Evolutionary conservation across 148 eudicot genomes (phyloP).

Genomic region (Chenopodium berlandieri): DNA sequence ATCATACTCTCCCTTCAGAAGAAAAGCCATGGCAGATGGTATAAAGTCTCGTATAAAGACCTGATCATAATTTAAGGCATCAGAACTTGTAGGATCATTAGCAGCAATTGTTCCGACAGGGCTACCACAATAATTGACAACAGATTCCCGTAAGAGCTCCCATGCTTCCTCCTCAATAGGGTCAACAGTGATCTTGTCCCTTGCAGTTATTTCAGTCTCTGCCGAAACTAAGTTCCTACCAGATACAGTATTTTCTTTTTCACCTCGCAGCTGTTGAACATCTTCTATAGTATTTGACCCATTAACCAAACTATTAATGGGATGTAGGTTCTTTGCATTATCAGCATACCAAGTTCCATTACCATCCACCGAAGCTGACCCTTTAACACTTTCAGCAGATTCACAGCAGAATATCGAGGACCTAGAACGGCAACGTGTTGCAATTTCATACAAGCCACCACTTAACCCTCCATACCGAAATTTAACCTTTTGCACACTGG

Average conservation of each 20-base stretch:
- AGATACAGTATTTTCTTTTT: conserved; percentile 20
- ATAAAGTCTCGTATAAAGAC: conserved; percentile 55
- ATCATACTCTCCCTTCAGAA: conserved; percentile 51
- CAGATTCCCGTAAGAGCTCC: conserved; percentile 53
- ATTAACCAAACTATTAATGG: conserved; percentile 29
- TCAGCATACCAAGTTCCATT: conserved; percentile 50
- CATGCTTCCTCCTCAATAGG: conserved; percentile 66
- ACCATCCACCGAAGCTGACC: conserved; percentile 32
- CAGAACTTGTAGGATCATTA: conserved; percentile 48
- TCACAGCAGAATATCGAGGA: conserved; percentile 36
- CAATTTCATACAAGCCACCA: conserved; percentile 9
- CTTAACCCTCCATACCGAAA: conserved; percentile 8
- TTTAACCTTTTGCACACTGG: conserved; percentile 14
- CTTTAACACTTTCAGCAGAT: conserved; percentile 44
- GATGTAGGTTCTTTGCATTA: conserved; percentile 31
- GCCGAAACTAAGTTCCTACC: conserved; percentile 21
- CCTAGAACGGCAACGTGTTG: conserved; percentile 3
- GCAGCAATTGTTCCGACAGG: conserved; percentile 81
- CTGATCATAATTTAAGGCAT: conserved; percentile 60
- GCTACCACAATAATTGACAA: conserved; percentile 61
- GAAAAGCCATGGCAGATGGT: conserved; percentile 49
- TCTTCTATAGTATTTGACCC: conserved; percentile 35
- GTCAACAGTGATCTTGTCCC: conserved; percentile 16
- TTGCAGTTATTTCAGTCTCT: conserved; percentile 17
- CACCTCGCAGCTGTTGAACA: conserved; percentile 24